Evolutionary conservation across 2,329 filamentous ascomycete genomes (phyloP), one percentile per base, ranked within the genome.

Genomic region (Tolypocladium ovalisporum): DNA sequence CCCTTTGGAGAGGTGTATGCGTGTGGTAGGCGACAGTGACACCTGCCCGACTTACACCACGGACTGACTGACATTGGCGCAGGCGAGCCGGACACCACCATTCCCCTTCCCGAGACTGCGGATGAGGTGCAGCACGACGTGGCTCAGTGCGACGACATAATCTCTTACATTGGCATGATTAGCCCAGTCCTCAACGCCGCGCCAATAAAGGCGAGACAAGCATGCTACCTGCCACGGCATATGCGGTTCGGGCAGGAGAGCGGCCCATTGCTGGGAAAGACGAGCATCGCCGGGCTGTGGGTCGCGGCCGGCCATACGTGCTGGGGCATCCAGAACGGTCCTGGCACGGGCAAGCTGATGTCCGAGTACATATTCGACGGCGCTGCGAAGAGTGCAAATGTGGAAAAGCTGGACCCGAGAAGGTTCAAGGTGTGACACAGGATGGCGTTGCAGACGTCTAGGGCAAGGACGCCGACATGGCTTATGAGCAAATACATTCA

Each of bases 281-380:
- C 91, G 9, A 80, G 81, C 2, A 83, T 87, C 0, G 81, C 84
- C 8, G 91, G 92, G 0, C 66, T 97, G 49, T 86, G 88, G 70
- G 77, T 97, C 59, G 94, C 94, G 0, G 82, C 90, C 0, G 94
- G 94, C 0, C 94, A 99, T 76, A 96, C 91, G 1, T 97, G 93
- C 74, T 99, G 94, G 94, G 94, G 94, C 0, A 96, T 99, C 27
- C 93, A 97, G 75, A 97, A 99, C 74, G 90, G 86, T 0, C 92
- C 93, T 1, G 94, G 81, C 1, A 97, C 93, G 9, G 89, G 89
- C 4, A 89, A 86, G 72, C 70, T 93, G 42, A 87, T 94, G 76
- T 87, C 87, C 40, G 88, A 93, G 71, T 84, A 89, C 71, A 75
- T 94, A 2, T 84, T 92, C 65, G 88, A 92, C 56, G 89, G 88